A percentile compares a stretch with the other conserved stretches of the same genome.
These are phyloP conservation scores for Psilocybe subaeruginosa DNA, from an alignment of 768 basidiomycete genomes.

Conservation along the genomic window DNA sequence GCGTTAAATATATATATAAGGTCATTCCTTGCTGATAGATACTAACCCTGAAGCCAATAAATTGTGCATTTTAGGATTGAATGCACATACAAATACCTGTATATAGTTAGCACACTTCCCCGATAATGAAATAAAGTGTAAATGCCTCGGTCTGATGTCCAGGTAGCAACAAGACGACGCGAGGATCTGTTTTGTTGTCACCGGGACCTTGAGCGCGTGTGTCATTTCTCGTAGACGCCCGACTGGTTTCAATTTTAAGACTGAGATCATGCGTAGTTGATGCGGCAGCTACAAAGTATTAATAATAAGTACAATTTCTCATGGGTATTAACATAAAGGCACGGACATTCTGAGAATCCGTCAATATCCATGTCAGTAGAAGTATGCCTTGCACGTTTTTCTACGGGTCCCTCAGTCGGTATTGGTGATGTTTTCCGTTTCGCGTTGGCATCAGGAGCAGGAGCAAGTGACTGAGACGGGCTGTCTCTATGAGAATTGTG, in stretches of 20 bases:
- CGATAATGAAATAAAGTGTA: neutral
- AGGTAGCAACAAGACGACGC: conserved; percentile 47
- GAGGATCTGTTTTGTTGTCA: conserved; percentile 43
- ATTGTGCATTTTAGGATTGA: conserved; percentile 65
- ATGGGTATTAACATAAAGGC: neutral
- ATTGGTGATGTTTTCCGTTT: conserved; percentile 62
- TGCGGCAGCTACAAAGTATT: conserved; percentile 14
- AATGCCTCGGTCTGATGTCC: conserved; percentile 68
- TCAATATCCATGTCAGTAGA: conserved; percentile 54
- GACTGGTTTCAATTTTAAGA: conserved; percentile 12
- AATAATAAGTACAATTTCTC: neutral
- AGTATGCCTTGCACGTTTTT: conserved; percentile 65
- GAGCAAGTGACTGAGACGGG: conserved; percentile 13
- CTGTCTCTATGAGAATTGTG: neutral
- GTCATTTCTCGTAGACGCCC: conserved; percentile 35
- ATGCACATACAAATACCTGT: conserved; percentile 82
- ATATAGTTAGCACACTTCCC: neutral
- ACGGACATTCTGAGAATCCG: conserved; percentile 32
- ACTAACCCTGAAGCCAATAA: conserved; percentile 77
- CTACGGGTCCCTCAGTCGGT: conserved; percentile 51
- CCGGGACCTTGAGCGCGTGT: conserved; percentile 41
- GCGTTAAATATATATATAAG: conserved; percentile 10
- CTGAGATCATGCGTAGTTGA: conserved; percentile 15
- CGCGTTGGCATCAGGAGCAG: conserved; percentile 21
- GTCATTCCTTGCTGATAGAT: neutral